Evolutionary conservation across 495 filamentous ascomycete species (phyloP).

Genomic region (Penicillium paxilli): DNA sequence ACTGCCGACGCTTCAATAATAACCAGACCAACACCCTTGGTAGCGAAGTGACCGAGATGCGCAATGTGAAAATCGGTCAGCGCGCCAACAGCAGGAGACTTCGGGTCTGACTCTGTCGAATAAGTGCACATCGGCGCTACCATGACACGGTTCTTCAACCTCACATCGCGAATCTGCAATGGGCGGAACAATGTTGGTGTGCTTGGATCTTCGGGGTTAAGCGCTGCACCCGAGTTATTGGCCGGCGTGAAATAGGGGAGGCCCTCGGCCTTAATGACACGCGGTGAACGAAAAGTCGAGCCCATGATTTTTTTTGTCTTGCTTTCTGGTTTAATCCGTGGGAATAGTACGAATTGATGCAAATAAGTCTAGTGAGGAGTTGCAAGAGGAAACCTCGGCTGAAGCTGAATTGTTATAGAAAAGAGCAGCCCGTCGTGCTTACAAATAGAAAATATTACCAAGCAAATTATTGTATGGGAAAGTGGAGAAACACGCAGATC

Average conservation of each 20-base stretch:
- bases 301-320: conserved; percentile 16
- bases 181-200: conserved; percentile 67
- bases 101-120: conserved; percentile 48
- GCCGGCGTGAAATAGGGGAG: conserved; percentile 60
- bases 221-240: conserved; percentile 55
- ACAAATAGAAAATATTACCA: too few relatives aligned
- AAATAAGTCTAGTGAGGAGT: too few relatives aligned
- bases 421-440: not conserved
- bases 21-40: conserved; percentile 63
- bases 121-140: conserved; percentile 65
- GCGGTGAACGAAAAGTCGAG: conserved; percentile 18
- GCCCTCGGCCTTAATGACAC: conserved; percentile 14
- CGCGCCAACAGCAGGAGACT: conserved; percentile 53
- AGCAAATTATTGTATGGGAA: too few relatives aligned
- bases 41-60: conserved; percentile 60
- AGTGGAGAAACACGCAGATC: too few relatives aligned
- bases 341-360: not conserved
- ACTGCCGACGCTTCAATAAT: conserved; percentile 72
- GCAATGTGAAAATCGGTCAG: conserved; percentile 71
- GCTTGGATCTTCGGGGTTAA: conserved; percentile 35
- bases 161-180: conserved; percentile 63
- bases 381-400: not conserved
- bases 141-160: conserved; percentile 70
- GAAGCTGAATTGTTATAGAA: not conserved
- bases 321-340: not conserved